Conservation (phyloP, 257 asterid genomes). For the Primulina huaijiensis region DNA sequence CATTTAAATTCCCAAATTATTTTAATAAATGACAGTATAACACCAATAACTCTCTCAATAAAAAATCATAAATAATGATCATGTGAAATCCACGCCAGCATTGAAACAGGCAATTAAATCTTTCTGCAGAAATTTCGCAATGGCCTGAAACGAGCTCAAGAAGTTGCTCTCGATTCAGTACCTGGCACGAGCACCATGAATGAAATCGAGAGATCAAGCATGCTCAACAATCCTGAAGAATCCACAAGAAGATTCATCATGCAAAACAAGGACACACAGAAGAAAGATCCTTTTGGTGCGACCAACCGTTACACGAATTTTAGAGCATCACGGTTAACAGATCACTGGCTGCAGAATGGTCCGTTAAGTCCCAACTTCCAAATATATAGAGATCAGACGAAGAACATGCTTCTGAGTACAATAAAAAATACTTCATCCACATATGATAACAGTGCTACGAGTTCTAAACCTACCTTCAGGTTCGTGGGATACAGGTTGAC, state of each 20-base stretch:
- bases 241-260: not conserved
- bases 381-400: conserved; percentile 35
- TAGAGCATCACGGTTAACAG: conserved; percentile 12
- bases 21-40: conserved; percentile 19
- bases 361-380: conserved; percentile 22
- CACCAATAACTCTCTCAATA: conserved; percentile 16
- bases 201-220: conserved; percentile 14
- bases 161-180: conserved; percentile 19
- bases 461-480: conserved; percentile 1
- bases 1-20: conserved; percentile 23
- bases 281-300: not conserved
- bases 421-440: conserved; percentile 18
- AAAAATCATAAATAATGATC: not conserved
- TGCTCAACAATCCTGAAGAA: conserved; percentile 10
- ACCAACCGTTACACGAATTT: conserved; percentile 20
- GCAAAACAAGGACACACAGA: not conserved
- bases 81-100: not conserved
- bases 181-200: conserved; percentile 23
- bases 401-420: conserved; percentile 33
- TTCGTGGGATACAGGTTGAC: conserved; percentile 55
- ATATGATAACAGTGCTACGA: not conserved
- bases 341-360: conserved; percentile 5
- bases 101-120: not conserved
- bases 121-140: conserved; percentile 62
- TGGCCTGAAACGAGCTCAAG: conserved; percentile 39